Percentiles rank a stretch among this genome's conserved stretches.
phyloP scores from a whole-genome alignment of 2,329 filamentous ascomycete genomes.

The Cordyceps fumosorosea region DNA sequence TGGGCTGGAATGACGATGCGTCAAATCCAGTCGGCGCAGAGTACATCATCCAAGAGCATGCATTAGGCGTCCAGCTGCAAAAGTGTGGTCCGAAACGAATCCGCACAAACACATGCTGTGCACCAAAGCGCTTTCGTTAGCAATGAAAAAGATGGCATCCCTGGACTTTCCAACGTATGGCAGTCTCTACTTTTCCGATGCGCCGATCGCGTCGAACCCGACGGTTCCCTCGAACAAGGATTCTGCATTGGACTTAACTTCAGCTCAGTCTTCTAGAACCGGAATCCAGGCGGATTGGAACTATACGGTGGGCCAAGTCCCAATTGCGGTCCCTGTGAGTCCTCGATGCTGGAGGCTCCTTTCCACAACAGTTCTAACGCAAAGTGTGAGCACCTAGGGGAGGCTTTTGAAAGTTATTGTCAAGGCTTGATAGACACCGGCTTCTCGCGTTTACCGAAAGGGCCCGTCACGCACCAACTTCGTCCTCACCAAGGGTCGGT shows the following conservation, averaged over 20 bases:
- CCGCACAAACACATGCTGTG: neutral
- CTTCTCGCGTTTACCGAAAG: neutral
- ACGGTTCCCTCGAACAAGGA: neutral
- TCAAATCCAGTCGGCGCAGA: neutral
- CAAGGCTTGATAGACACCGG: neutral
- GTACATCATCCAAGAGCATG: conserved; percentile 4
- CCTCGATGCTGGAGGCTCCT: neutral
- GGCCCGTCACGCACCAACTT: neutral
- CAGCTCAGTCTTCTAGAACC: neutral
- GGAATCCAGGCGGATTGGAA: neutral
- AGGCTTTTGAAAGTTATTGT: neutral
- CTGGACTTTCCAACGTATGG: neutral
- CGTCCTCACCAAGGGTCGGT: neutral
- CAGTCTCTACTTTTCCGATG: neutral
- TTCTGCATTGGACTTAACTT: neutral
- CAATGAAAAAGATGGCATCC: conserved; percentile 1
- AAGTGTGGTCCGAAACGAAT: neutral
- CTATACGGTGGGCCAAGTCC: neutral
- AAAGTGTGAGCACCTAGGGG: neutral
- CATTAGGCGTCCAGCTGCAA: neutral
- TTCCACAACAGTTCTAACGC: neutral
- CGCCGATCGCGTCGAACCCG: neutral
- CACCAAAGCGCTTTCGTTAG: neutral
- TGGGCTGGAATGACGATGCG: neutral
- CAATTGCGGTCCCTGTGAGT: neutral